A percentile compares a stretch with the other conserved stretches of the same genome.
phyloP scores from a whole-genome alignment of 2,329 filamentous ascomycete species.

The Pyrenophora graminea region DNA sequence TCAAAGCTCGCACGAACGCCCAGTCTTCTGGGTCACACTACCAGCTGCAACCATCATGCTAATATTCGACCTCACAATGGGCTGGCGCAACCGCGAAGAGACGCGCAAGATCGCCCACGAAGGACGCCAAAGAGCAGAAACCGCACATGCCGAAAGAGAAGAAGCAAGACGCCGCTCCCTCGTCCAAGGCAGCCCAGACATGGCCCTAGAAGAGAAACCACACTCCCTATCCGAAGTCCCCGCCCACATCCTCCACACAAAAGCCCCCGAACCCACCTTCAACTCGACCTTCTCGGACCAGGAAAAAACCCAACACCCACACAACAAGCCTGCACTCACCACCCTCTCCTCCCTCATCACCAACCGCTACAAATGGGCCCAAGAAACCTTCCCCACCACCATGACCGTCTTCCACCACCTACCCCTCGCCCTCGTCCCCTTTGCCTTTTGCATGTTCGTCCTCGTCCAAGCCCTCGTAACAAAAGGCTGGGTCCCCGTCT shows the following conservation, averaged over 20 bases:
- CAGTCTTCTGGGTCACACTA: constrained; percentile 70
- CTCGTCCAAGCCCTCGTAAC: constrained; percentile 73
- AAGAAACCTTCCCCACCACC: constrained; percentile 72
- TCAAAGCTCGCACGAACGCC: constrained; percentile 55
- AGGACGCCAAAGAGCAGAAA: constrained; percentile 57
- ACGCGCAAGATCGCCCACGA: constrained; percentile 65
- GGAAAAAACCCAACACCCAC: constrained; percentile 10
- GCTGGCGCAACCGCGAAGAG: constrained; percentile 66
- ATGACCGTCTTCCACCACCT: constrained; percentile 68
- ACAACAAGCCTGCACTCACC: constrained; percentile 24
- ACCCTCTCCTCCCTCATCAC: constrained; percentile 59
- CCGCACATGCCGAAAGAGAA: constrained; percentile 40
- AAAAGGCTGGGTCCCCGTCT: constrained; percentile 74
- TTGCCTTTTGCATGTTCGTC: constrained; percentile 75
- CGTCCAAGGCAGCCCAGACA: constrained; percentile 14
- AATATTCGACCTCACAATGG: constrained; percentile 66
- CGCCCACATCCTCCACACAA: constrained; percentile 5
- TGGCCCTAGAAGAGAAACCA: constrained; percentile 17
- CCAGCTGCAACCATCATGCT: constrained; percentile 72
- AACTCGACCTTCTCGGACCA: constrained; percentile 1
- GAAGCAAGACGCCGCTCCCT: constrained; percentile 39
- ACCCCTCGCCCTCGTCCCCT: constrained; percentile 70
- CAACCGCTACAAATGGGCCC: constrained; percentile 60
- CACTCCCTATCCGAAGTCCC: constrained; percentile 1
- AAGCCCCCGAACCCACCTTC: not conserved